These are phyloP conservation scores for Candida namnaoensis DNA, from an alignment of 805 yeast species.

Conservation along the genomic window DNA sequence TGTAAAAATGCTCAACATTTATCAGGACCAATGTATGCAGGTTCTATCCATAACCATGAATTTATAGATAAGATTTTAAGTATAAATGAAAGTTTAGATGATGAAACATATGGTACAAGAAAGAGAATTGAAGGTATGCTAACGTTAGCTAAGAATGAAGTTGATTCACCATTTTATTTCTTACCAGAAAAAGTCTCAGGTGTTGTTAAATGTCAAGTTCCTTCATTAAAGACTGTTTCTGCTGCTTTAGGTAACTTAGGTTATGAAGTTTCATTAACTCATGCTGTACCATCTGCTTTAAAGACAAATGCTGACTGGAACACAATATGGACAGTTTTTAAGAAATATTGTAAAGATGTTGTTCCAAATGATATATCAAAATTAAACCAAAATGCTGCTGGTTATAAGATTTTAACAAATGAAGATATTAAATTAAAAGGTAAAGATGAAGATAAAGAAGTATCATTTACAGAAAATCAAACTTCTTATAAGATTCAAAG, in stretches of 20 bases:
- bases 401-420: conserved; percentile 45
- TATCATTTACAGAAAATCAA: conserved; percentile 56
- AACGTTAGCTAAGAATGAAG: conserved; percentile 70
- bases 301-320: conserved; percentile 90
- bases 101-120: conserved; percentile 62
- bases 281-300: conserved; percentile 76
- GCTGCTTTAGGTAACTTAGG: conserved; percentile 85
- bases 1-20: conserved; percentile 68
- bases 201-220: conserved; percentile 72
- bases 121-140: conserved; percentile 90
- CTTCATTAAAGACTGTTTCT: conserved; percentile 61
- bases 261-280: conserved; percentile 76
- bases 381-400: conserved; percentile 43
- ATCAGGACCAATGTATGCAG: conserved; percentile 97
- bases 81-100: conserved; percentile 40
- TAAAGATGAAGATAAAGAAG: conserved; percentile 18
- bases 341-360: conserved; percentile 46
- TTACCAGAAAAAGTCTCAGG: conserved; percentile 72
- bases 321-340: conserved; percentile 63
- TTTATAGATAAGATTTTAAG: conserved; percentile 60
- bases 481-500: conserved; percentile 47
- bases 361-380: conserved; percentile 26
- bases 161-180: conserved; percentile 73
- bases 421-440: conserved; percentile 23
- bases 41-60: conserved; percentile 57